Evolutionary conservation across 75 land plant genomes (phyloP).

Genomic region (Selaginella tamariscina): DNA sequence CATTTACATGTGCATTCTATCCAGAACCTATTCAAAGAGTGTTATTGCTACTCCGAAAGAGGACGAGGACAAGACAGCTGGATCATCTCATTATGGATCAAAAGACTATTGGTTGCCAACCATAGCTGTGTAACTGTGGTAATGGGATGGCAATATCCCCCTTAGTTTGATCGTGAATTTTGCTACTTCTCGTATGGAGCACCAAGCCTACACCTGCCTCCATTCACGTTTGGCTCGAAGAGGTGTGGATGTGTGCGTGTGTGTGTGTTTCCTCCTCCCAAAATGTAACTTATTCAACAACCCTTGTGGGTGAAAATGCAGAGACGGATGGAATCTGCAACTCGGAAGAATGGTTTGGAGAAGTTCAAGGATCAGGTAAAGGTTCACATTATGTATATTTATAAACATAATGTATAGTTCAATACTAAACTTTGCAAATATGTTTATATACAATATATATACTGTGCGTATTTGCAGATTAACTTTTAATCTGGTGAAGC

Average conservation of each 20-base stretch:
- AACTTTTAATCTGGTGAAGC: conserved; percentile 17
- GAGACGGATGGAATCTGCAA: neutral
- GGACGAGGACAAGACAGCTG: neutral
- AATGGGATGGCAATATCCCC: conserved; percentile 30
- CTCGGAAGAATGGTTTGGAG: neutral
- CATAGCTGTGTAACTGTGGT: conserved; percentile 25
- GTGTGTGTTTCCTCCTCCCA: neutral
- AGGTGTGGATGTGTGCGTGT: conserved; percentile 23
- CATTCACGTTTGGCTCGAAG: conserved; percentile 34
- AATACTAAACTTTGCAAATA: too few relatives aligned
- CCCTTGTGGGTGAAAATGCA: too few relatives aligned
- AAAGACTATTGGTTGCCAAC: conserved; percentile 24
- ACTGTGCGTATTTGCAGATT: neutral
- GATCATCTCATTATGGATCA: conserved; percentile 16
- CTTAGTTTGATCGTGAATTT: conserved; percentile 20
- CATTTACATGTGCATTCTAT: too few relatives aligned
- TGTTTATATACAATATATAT: too few relatives aligned
- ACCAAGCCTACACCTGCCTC: conserved; percentile 36
- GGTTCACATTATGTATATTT: too few relatives aligned
- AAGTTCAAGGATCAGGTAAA: neutral
- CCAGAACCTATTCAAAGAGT: too few relatives aligned
- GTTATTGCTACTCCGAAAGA: neutral
- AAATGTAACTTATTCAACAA: too few relatives aligned
- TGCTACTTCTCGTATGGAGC: conserved; percentile 30
- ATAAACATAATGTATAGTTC: too few relatives aligned